Conservation (phyloP, 768 basidiomycete species). For the Termitomyces sp. region DNA sequence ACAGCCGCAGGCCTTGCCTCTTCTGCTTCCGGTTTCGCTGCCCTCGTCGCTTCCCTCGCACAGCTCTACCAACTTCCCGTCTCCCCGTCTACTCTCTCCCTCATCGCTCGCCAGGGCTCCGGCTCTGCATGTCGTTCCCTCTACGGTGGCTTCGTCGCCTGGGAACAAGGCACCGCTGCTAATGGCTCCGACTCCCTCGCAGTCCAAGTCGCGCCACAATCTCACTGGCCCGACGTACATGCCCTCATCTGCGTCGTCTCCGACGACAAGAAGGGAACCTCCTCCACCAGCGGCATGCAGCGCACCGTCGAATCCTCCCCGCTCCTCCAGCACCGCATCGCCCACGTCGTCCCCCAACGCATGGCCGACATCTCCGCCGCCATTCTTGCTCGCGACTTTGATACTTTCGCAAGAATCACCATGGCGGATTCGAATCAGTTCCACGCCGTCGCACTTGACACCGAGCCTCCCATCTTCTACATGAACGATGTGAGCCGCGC, state of each 20-base stretch:
- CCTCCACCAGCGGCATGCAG: conserved; percentile 96
- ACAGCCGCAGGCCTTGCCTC: conserved; percentile 98
- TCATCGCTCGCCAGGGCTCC: conserved; percentile 95
- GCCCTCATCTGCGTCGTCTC: conserved; percentile 97
- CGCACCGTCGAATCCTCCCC: conserved; percentile 89
- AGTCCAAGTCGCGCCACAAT: conserved; percentile 74
- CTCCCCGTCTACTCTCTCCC: conserved; percentile 75
- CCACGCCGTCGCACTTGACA: conserved; percentile 97
- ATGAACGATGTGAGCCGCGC: conserved; percentile 95
- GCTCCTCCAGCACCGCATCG: conserved; percentile 86
- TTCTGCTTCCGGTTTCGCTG: conserved; percentile 95
- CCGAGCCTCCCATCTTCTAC: conserved; percentile 97
- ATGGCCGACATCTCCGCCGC: conserved; percentile 82
- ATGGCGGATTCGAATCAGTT: conserved; percentile 99
- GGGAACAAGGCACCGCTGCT: conserved; percentile 66
- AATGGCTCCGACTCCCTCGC: conserved; percentile 87
- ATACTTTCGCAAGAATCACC: conserved; percentile 83
- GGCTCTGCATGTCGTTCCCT: conserved; percentile 98
- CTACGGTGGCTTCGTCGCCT: conserved; percentile 95
- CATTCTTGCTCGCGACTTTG: conserved; percentile 77
- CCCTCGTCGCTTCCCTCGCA: conserved; percentile 85
- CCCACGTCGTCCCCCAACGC: conserved; percentile 76
- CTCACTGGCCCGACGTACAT: conserved; percentile 93
- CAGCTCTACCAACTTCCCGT: conserved; percentile 79
- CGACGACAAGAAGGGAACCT: conserved; percentile 95